Percentiles rank a stretch among this genome's conserved stretches.
Conservation (phyloP, 2,329 filamentous ascomycete species). For the Trichoderma sp. region DNA sequence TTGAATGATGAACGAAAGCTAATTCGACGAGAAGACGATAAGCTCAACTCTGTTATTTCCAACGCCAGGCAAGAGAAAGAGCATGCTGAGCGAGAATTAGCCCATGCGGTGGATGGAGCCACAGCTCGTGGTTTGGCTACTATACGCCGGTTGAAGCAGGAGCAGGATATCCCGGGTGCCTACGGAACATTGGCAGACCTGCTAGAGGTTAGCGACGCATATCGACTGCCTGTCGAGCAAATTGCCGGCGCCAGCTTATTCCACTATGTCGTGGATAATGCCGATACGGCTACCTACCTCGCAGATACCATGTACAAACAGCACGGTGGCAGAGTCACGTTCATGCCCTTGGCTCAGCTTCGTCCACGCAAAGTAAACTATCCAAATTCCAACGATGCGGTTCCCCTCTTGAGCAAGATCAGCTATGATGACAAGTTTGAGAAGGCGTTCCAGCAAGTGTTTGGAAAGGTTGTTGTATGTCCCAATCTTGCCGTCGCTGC, state of each 20-base stretch:
- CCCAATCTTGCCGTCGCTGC: slow-evolving; percentile 82
- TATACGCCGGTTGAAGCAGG: slow-evolving; percentile 75
- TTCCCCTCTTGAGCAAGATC: slow-evolving; percentile 82
- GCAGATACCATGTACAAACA: slow-evolving; percentile 76
- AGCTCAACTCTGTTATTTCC: slow-evolving; percentile 71
- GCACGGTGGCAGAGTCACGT: slow-evolving; percentile 83
- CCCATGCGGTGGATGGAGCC: slow-evolving; percentile 83
- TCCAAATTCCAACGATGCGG: slow-evolving; percentile 80
- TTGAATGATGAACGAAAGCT: slow-evolving; percentile 84
- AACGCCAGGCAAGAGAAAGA: slow-evolving; percentile 75
- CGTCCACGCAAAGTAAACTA: slow-evolving; percentile 69
- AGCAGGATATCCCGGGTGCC: slow-evolving; percentile 77
- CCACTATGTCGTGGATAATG: slow-evolving; percentile 92
- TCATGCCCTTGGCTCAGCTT: slow-evolving; percentile 86
- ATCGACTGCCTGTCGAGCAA: slow-evolving; percentile 86
- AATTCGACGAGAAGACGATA: slow-evolving; percentile 85
- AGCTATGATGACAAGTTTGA: slow-evolving; percentile 74
- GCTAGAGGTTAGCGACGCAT: slow-evolving; percentile 79
- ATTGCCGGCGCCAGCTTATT: slow-evolving; percentile 91
- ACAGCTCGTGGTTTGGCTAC: slow-evolving; percentile 85
- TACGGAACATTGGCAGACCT: slow-evolving; percentile 92
- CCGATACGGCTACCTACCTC: slow-evolving; percentile 78
- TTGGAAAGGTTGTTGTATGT: slow-evolving; percentile 92
- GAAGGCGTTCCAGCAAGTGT: slow-evolving; percentile 88
- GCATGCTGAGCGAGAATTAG: slow-evolving; percentile 71